Conservation (phyloP, 1,139 yeast species). For the Suhomyces taliae region DNA sequence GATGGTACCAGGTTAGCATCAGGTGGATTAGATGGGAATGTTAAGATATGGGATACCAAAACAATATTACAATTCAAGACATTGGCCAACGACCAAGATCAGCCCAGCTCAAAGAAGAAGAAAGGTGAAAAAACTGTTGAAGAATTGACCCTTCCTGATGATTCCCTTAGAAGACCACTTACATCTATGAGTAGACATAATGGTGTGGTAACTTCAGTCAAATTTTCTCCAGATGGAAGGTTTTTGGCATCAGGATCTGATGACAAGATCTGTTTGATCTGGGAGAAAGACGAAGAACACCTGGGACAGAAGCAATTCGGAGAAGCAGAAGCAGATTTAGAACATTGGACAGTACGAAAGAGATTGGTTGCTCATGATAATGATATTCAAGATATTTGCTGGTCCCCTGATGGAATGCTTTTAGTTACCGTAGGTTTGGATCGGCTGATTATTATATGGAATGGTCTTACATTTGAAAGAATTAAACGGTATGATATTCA, state of each 20-base stretch:
- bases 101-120: conserved; percentile 9
- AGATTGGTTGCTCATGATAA: conserved; percentile 94
- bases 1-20: conserved; percentile 87
- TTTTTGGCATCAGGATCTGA: conserved; percentile 94
- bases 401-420: conserved; percentile 94
- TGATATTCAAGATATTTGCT: conserved; percentile 94
- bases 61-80: conserved; percentile 44
- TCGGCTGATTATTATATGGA: conserved; percentile 90
- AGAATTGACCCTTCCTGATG: conserved; percentile 29
- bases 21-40: conserved; percentile 94
- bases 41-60: conserved; percentile 83
- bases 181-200: conserved; percentile 83
- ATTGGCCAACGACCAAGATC: conserved; percentile 2
- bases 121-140: conserved; percentile 6
- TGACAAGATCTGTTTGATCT: conserved; percentile 84
- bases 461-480: conserved; percentile 86
- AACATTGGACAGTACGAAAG: conserved; percentile 91
- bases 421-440: conserved; percentile 93
- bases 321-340: conserved; percentile 63
- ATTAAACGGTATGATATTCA: conserved; percentile 88
- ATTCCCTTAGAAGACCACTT: conserved; percentile 53
- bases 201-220: conserved; percentile 92
- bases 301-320: conserved; percentile 46
- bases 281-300: conserved; percentile 83
- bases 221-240: conserved; percentile 89